Evolutionary conservation across 2,329 filamentous ascomycete species (phyloP), one percentile per base, ranked within the genome.

Genomic region (Clonostachys solani): DNA sequence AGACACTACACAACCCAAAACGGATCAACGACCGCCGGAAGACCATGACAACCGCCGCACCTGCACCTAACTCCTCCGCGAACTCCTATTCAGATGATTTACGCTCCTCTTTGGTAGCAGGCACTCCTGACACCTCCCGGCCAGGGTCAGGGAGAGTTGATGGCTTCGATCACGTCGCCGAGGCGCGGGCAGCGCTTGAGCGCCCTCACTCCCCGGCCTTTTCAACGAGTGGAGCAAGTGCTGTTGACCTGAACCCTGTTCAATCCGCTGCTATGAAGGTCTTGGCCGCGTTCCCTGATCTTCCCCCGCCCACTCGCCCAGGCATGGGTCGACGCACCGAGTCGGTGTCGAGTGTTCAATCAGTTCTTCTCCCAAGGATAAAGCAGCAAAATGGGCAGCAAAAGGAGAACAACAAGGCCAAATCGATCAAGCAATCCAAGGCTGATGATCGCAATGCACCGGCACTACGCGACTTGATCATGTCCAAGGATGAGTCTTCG

Each of bases 81-180:
- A 65, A 65, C 8, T 68, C 67, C 5, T 64, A 62, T 44, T 68
- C 63, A 1, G 69, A 71, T 5, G 66, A 64, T 5, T 58, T 66
- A 12, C 65, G 62, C 16, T 65, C 67, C 6, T 47, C 60, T 0
- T 66, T 66, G 2, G 54, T 54, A 8, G 56, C 62, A 16, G 67
- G 66, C 46, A 72, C 69, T 5, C 69, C 69, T 1, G 60, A 68
- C 46, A 67, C 64, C 0, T 70, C 69, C 1, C 62, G 68, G 12
- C 66, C 69, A 1, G 63, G 70, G 43, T 73, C 69, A 1, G 67
- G 68, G 45, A 65, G 61, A 51, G 61, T 59, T 1, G 49, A 63
- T 16, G 55, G 15, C 43, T 17, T 23, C 33, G 43, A 12, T 15
- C 34, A 17, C 15, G 17, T n/a, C 43, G 36, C 15, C 36, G 36